phyloP scores from a whole-genome alignment of 768 basidiomycete genomes.

The Amanita jacksonii region DNA sequence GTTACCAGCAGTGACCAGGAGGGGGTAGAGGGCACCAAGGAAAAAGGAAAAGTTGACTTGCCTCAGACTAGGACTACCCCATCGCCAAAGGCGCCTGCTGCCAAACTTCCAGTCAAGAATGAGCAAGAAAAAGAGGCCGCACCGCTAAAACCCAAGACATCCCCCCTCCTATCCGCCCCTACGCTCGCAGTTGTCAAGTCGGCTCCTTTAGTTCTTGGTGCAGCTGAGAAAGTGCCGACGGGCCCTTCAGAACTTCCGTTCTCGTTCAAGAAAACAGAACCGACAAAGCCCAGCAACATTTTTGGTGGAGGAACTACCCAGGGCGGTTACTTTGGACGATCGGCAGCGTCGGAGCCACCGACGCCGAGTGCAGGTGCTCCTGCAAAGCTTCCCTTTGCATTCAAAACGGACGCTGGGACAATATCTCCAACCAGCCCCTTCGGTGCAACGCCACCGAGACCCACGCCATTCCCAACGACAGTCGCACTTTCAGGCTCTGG shows the following conservation, averaged over 20 bases:
- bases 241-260: not conserved
- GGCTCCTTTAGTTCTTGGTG: constrained; percentile 6
- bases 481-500: not conserved
- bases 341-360: not conserved
- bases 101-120: constrained; percentile 21
- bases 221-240: not conserved
- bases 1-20: constrained; percentile 36
- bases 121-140: constrained; percentile 15
- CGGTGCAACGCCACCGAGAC: not conserved
- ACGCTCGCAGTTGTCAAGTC: not conserved
- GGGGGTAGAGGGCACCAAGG: constrained; percentile 23
- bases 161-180: constrained; percentile 32
- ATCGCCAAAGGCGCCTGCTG: constrained; percentile 30
- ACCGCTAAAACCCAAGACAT: constrained; percentile 34
- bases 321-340: not conserved
- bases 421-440: not conserved
- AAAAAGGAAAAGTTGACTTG: constrained; percentile 5
- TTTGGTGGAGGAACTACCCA: not conserved
- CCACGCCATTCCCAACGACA: not conserved
- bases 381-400: not conserved
- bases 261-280: not conserved
- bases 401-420: not conserved
- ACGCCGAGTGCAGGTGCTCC: not conserved
- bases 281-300: not conserved
- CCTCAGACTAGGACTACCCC: constrained; percentile 18